Conservation (phyloP, 306 rosid genomes). For the Cercis canadensis region DNA sequence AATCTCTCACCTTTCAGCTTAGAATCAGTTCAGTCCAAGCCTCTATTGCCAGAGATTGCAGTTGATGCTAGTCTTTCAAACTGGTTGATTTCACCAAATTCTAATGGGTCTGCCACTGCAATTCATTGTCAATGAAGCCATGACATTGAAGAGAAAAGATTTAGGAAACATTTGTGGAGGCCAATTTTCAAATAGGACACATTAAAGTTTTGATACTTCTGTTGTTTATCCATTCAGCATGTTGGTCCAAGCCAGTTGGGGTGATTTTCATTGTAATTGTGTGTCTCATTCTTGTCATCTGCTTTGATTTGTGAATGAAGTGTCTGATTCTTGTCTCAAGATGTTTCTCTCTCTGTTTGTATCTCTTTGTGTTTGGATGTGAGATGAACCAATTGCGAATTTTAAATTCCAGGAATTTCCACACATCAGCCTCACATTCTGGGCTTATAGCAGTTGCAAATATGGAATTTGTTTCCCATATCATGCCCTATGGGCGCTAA, state of each 20-base stretch:
- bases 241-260: conserved; percentile 41
- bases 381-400: not conserved
- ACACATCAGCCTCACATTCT: no score
- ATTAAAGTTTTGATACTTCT: conserved; percentile 35
- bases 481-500: not conserved
- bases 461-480: conserved; percentile 29
- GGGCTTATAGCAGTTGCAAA: no score
- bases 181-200: conserved; percentile 18
- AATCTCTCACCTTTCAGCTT: conserved; percentile 37
- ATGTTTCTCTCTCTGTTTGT: no score
- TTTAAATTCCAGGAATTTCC: no score
- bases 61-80: conserved; percentile 82
- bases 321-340: conserved; percentile 37
- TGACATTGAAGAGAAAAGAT: not conserved
- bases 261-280: conserved; percentile 46
- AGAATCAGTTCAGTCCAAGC: conserved; percentile 56
- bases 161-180: not conserved
- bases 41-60: conserved; percentile 61
- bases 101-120: conserved; percentile 35
- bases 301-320: conserved; percentile 55
- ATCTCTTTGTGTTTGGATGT: conserved; percentile 36
- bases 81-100: conserved; percentile 65
- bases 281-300: conserved; percentile 43
- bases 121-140: conserved; percentile 48
- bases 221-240: conserved; percentile 35